Evolutionary conservation across 2,329 filamentous ascomycete genomes (phyloP).

Genomic region (Botryotinia convoluta): DNA sequence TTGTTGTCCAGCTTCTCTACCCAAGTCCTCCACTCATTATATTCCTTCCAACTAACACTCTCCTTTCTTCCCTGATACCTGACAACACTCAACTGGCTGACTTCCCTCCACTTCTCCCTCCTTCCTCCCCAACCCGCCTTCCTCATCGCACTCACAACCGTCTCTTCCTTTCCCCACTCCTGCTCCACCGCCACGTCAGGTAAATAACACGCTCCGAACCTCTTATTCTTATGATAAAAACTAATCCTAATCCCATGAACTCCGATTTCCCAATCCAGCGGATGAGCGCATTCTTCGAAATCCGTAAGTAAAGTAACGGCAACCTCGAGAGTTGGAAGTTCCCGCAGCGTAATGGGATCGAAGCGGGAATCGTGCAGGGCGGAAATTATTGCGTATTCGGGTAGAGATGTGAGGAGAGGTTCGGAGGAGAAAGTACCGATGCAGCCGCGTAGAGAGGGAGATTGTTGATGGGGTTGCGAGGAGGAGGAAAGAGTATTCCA

Average conservation of each 20-base stretch:
- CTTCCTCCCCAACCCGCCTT: slow-evolving; percentile 88
- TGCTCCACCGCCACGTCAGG: slow-evolving; percentile 91
- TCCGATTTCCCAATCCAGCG: slow-evolving; percentile 84
- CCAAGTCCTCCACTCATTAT: slow-evolving; percentile 78
- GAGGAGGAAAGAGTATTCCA: slow-evolving; percentile 73
- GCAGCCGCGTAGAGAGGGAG: slow-evolving; percentile 73
- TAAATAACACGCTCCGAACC: slow-evolving; percentile 84
- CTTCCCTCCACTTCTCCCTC: slow-evolving; percentile 67
- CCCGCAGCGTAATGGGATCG: slow-evolving; percentile 32
- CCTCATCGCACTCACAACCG: slow-evolving; percentile 82
- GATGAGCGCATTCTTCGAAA: slow-evolving; percentile 72
- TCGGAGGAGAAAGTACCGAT: slow-evolving; percentile 90
- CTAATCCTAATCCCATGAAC: slow-evolving; percentile 83
- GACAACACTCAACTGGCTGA: slow-evolving; percentile 66
- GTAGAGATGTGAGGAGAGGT: slow-evolving; percentile 69
- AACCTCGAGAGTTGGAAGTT: slow-evolving; percentile 59
- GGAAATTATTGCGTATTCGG: slow-evolving; percentile 80
- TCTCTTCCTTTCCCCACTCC: slow-evolving; percentile 92
- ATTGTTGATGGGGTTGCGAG: slow-evolving; percentile 23
- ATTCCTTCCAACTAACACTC: slow-evolving; percentile 68
- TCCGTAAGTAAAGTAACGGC: slow-evolving; percentile 80
- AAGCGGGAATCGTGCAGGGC: slow-evolving; percentile 55
- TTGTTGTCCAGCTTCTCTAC: slow-evolving; percentile 39
- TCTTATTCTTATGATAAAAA: slow-evolving; percentile 70
- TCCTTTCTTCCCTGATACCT: slow-evolving; percentile 85